Percentiles rank a stretch among this genome's conserved stretches.
Evolutionary conservation across 371 early-diverging fungal species (phyloP).

Genomic region (Blyttiomyces sp.): DNA sequence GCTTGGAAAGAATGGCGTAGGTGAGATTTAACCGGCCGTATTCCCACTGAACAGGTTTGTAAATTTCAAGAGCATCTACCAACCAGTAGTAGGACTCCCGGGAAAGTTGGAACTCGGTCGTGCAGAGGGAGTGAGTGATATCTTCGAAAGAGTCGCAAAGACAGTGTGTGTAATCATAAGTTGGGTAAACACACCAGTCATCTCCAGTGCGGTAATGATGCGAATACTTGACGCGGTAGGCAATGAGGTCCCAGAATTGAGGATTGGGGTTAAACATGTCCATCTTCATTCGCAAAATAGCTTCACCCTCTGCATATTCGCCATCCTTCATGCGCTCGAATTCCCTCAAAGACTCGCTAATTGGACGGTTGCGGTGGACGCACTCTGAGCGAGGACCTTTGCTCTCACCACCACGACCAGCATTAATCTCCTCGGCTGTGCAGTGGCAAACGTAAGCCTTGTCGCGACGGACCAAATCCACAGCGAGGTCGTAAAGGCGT

Average conservation of each 20-base stretch:
- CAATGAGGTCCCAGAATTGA: slow-evolving; percentile 99
- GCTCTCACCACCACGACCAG: slow-evolving; percentile 85
- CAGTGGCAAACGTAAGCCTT: slow-evolving; percentile 98
- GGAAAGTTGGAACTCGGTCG: slow-evolving; percentile 94
- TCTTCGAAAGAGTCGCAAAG: slow-evolving; percentile 99
- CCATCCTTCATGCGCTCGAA: slow-evolving; percentile 99
- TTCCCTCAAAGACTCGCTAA: slow-evolving; percentile 88
- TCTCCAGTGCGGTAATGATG: slow-evolving; percentile 92
- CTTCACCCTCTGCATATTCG: slow-evolving; percentile 89
- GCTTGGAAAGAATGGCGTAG: slow-evolving; percentile 97
- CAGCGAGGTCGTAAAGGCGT: slow-evolving; percentile 86
- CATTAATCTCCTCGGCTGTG: slow-evolving; percentile 90
- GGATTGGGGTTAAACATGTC: slow-evolving; percentile 94
- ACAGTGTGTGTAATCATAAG: slow-evolving; percentile 99
- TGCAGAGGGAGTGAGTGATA: slow-evolving; percentile 99
- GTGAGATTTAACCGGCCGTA: slow-evolving; percentile 96
- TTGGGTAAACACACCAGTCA: slow-evolving; percentile 98
- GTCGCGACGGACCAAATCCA: slow-evolving; percentile 85
- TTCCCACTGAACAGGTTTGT: slow-evolving; percentile 99
- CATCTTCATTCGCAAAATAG: slow-evolving; percentile 99
- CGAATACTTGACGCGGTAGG: slow-evolving; percentile 93
- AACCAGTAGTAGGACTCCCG: slow-evolving; percentile 99
- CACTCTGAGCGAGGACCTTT: slow-evolving; percentile 87
- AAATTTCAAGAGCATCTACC: slow-evolving; percentile 95
- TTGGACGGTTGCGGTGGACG: slow-evolving; percentile 89